Percentiles rank a stretch among this genome's conserved stretches.
Evolutionary conservation across 805 yeast species (phyloP).

Genomic region (Hanseniaspora occidentalis): DNA sequence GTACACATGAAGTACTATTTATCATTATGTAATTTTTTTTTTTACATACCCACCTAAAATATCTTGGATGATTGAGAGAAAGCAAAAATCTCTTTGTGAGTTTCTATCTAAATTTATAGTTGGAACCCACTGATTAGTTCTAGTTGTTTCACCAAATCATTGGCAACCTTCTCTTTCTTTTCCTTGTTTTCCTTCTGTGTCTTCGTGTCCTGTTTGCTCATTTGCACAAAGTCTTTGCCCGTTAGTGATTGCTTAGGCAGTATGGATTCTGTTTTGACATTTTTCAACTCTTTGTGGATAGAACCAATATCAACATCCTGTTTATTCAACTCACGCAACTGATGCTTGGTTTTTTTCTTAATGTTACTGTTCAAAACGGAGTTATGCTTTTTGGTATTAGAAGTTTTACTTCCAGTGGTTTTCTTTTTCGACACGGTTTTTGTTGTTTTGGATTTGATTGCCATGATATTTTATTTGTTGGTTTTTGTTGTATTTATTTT

Average conservation of each 20-base stretch:
- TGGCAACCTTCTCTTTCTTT: constrained; percentile 18
- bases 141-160: constrained; percentile 20
- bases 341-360: constrained; percentile 17
- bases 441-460: constrained; percentile 5
- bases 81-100: neutral
- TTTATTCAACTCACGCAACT: constrained; percentile 16
- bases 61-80: neutral
- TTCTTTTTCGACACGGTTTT: constrained; percentile 1
- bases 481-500: constrained; percentile 1
- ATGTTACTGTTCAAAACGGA: constrained; percentile 3
- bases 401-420: neutral
- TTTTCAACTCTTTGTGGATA: constrained; percentile 5
- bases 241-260: constrained; percentile 1
- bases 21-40: too few species aligned
- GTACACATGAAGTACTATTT: too few species aligned
- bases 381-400: neutral
- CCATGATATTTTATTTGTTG: neutral
- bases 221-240: constrained; percentile 2
- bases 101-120: constrained; percentile 8
- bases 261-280: constrained; percentile 1
- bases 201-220: constrained; percentile 16
- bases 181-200: constrained; percentile 17
- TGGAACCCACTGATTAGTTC: constrained; percentile 24
- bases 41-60: too few species aligned
- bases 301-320: constrained; percentile 7